Evolutionary conservation across 176 grass and related monocot genomes (phyloP).

Genomic region (Eragrostis nindensis): DNA sequence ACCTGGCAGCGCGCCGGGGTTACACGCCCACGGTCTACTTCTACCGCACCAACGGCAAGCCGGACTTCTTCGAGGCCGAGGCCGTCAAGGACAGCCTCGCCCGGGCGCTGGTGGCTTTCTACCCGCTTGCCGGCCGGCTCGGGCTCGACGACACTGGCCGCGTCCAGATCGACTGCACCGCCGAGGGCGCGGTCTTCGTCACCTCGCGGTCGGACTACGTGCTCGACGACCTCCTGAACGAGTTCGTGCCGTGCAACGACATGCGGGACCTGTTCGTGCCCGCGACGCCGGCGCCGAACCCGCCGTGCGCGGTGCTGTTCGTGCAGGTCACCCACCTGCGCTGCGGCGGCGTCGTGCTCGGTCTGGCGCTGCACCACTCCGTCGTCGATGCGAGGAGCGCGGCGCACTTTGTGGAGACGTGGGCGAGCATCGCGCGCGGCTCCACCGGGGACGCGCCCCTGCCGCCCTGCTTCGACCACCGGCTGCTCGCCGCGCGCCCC

Average conservation of each 20-base stretch:
- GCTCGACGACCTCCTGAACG: conserved; percentile 42
- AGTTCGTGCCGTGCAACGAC: conserved; percentile 43
- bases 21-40: conserved; percentile 78
- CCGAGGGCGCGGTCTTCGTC: conserved; percentile 50
- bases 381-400: conserved; percentile 50
- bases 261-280: conserved; percentile 51
- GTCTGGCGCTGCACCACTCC: conserved; percentile 52
- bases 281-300: neutral
- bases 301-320: conserved; percentile 43
- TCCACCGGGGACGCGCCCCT: neutral
- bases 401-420: conserved; percentile 62
- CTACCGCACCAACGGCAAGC: conserved; percentile 31
- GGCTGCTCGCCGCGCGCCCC: conserved; percentile 38
- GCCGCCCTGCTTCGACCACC: conserved; percentile 53
- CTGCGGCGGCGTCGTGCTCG: conserved; percentile 62
- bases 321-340: conserved; percentile 52
- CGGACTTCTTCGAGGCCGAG: conserved; percentile 43
- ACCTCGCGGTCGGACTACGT: conserved; percentile 28
- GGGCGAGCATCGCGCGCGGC: conserved; percentile 44
- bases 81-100: conserved; percentile 44
- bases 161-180: conserved; percentile 68
- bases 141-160: conserved; percentile 25
- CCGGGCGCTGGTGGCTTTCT: conserved; percentile 59
- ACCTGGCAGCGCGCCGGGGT: conserved; percentile 41
- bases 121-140: conserved; percentile 75